phyloP scores from a whole-genome alignment of 1,284 basidiomycete genomes.

The Meripilus lineatus region DNA sequence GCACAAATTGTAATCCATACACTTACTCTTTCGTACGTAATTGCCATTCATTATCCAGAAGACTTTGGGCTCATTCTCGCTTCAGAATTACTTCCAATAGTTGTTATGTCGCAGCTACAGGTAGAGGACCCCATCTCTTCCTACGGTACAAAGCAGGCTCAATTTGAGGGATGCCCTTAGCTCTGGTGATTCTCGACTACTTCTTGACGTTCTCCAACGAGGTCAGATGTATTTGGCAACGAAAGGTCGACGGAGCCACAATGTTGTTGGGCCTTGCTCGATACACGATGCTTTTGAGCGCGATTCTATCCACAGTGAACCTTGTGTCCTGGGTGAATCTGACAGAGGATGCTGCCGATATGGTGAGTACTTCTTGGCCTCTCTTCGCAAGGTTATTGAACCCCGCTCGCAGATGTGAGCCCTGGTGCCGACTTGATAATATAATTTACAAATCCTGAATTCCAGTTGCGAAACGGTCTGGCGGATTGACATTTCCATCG shows the following conservation, averaged over 20 bases:
- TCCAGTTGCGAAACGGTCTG: slow-evolving; percentile 10
- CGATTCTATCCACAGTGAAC: slow-evolving; percentile 10
- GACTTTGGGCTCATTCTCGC: too few relatives aligned
- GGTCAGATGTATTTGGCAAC: slow-evolving; percentile 15
- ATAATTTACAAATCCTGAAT: background rate
- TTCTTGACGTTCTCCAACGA: slow-evolving; percentile 14
- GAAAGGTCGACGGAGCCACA: slow-evolving; percentile 13
- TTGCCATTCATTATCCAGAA: too few relatives aligned
- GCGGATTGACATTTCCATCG: slow-evolving; percentile 5
- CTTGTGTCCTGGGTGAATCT: slow-evolving; percentile 1
- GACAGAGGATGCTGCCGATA: background rate
- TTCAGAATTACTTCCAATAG: too few relatives aligned
- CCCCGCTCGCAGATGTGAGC: slow-evolving; percentile 7
- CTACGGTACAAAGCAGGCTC: too few relatives aligned
- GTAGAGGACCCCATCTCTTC: too few relatives aligned
- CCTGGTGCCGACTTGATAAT: too few relatives aligned
- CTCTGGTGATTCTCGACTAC: slow-evolving; percentile 16
- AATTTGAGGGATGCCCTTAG: too few relatives aligned
- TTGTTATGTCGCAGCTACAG: too few relatives aligned
- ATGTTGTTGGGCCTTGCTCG: slow-evolving; percentile 15
- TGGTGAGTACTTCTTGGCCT: background rate
- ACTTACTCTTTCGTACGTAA: too few relatives aligned
- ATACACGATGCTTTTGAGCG: slow-evolving; percentile 12
- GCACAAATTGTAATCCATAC: too few relatives aligned
- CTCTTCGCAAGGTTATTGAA: background rate